Percentiles rank a stretch among this genome's conserved stretches.
Evolutionary conservation across 352 stramenopile species (phyloP).

Genomic region (Globisporangium heterothallicum): DNA sequence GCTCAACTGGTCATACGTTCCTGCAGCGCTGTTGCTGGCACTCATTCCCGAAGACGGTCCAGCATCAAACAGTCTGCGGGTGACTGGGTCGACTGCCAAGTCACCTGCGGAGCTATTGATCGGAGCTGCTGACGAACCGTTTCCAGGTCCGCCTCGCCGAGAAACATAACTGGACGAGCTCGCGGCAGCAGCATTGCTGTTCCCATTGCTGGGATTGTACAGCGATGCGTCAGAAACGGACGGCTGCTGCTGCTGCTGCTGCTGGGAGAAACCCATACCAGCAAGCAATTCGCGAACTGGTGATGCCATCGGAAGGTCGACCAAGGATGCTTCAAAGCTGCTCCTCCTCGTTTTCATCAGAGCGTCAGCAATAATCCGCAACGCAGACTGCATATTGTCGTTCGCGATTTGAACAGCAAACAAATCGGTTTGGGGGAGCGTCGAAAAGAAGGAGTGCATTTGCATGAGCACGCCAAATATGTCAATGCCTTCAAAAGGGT

Average conservation of each 20-base stretch:
- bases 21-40: not conserved
- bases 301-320: constrained; percentile 53
- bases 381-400: constrained; percentile 65
- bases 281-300: constrained; percentile 43
- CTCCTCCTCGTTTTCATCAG: constrained; percentile 43
- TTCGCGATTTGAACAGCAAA: constrained; percentile 71
- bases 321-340: constrained; percentile 53
- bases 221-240: constrained; percentile 14
- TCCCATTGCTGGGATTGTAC: constrained; percentile 15
- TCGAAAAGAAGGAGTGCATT: constrained; percentile 85
- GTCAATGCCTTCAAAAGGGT: constrained; percentile 74
- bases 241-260: constrained; percentile 19
- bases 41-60: constrained; percentile 10
- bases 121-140: not conserved
- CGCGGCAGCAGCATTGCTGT: not conserved
- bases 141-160: not conserved
- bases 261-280: constrained; percentile 26
- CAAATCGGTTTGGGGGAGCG: constrained; percentile 50
- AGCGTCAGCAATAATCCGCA: constrained; percentile 63
- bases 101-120: not conserved
- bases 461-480: constrained; percentile 82
- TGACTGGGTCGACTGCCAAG: constrained; percentile 27
- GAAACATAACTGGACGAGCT: constrained; percentile 4
- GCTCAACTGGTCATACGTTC: constrained; percentile 13
- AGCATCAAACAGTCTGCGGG: constrained; percentile 47